Conservation (phyloP, 1,284 basidiomycete species). For the Ganoderma sp. region DNA sequence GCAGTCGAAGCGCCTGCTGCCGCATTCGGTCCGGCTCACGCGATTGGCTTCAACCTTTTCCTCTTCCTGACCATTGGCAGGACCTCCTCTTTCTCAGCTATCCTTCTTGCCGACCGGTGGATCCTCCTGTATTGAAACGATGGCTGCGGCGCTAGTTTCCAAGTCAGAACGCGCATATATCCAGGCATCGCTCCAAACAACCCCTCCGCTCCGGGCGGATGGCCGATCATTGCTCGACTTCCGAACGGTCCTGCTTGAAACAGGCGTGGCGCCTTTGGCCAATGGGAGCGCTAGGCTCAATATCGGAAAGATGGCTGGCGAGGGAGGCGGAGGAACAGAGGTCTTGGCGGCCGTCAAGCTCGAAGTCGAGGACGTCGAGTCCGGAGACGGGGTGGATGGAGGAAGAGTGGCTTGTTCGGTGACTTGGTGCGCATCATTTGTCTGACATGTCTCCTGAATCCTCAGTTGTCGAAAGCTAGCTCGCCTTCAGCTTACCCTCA, state of each 20-base stretch:
- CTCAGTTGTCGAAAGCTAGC: constrained; percentile 55
- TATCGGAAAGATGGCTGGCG: constrained; percentile 63
- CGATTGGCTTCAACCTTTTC: too few species aligned
- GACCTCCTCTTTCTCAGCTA: not conserved
- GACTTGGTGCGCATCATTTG: constrained; percentile 63
- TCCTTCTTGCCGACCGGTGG: too few species aligned
- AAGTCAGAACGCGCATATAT: constrained; percentile 81
- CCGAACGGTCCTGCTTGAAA: constrained; percentile 72
- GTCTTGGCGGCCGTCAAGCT: constrained; percentile 73
- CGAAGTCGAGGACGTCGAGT: constrained; percentile 65
- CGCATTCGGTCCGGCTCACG: too few species aligned
- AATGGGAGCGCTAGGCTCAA: constrained; percentile 79
- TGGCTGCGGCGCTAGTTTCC: constrained; percentile 52
- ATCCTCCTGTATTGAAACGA: constrained; percentile 1
- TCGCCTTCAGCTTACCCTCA: constrained; percentile 80
- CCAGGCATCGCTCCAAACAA: constrained; percentile 49
- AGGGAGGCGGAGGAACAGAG: constrained; percentile 3
- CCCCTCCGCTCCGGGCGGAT: constrained; percentile 46
- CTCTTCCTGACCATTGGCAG: too few species aligned
- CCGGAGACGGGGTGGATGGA: constrained; percentile 54
- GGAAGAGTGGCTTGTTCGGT: constrained; percentile 69
- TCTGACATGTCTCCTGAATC: not conserved
- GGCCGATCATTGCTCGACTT: constrained; percentile 70
- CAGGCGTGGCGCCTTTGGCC: constrained; percentile 74
- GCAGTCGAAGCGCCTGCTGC: not conserved